Evolutionary conservation across 2,329 filamentous ascomycete genomes (phyloP).

Genomic region (Cytospora leucostoma): DNA sequence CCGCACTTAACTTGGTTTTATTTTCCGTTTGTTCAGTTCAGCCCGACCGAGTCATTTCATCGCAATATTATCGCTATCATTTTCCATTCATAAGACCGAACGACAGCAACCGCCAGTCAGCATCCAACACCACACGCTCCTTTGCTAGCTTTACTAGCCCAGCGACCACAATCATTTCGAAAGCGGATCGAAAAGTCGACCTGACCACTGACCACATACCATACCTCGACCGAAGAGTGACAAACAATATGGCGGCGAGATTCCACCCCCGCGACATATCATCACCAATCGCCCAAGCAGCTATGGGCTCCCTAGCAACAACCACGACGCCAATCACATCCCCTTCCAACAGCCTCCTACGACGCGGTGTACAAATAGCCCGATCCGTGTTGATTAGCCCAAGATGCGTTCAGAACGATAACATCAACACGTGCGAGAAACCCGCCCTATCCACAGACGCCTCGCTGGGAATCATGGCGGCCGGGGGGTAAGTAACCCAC

Average conservation of each 20-base stretch:
- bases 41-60: constrained; percentile 4
- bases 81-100: not conserved
- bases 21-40: not conserved
- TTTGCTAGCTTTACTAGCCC: not conserved
- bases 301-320: constrained; percentile 1
- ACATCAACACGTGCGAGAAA: constrained; percentile 27
- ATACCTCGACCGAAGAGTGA: not conserved
- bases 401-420: constrained; percentile 9
- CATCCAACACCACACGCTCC: constrained; percentile 5
- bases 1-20: not conserved
- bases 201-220: not conserved
- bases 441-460: constrained; percentile 22
- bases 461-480: constrained; percentile 22
- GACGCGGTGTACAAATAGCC: constrained; percentile 19
- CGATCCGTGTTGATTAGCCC: constrained; percentile 19
- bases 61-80: not conserved
- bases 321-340: constrained; percentile 3
- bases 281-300: constrained; percentile 8
- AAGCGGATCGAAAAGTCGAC: not conserved
- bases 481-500: constrained; percentile 21
- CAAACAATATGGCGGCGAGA: constrained; percentile 16
- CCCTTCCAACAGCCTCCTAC: constrained; percentile 10
- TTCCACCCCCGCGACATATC: constrained; percentile 23
- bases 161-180: not conserved
- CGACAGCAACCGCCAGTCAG: not conserved